Base-by-base conservation (phyloP, 1,139 yeast species). In the Yamadazyma pseudoaaseri region DNA sequence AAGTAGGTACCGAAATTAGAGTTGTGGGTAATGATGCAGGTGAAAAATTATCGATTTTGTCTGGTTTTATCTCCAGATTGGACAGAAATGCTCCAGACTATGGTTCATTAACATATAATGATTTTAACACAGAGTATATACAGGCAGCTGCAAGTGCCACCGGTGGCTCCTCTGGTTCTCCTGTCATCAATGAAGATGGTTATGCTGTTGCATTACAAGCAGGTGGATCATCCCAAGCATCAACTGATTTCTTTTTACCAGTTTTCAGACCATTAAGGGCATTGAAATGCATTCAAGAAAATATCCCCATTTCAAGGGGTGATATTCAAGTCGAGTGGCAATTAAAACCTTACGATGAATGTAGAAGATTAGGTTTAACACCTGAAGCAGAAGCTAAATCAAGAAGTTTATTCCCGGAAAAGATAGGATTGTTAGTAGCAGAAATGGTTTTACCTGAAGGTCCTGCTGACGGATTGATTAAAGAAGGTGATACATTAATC, bases 1-100 rank as follows among this genome's bases (percentile, higher is more conserved):
- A 76, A 49, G 87, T 90, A 14, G 97, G 97, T 23, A 80, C 89
- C 25, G 97, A 90, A 55, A 89, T 90, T 49, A 73, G 96, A 54
- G 96, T 90, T 22, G 90, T 89, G 29, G 97, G 97, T 67, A 90
- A 90, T 58, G 97, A 90, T 64, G 95, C 96, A 5, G 97, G 97
- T 52, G 97, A 90, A 57, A 89, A 89, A 58, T 67, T 90, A 36
- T 83, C 95, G 30, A 90, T 90, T 51, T 65, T 89, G 44, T 79
- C 95, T 2, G 97, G 97, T 21, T 86, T 89, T 56, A 89, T 90
- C 34, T 82, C 95, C 30, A 76, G 97, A 58, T 62, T 89, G 40
- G 97, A 90, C 60, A 79, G 97, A 67, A 87, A 89, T 55, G 95
- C 97, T 3, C 97, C 97, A 3, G 95, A 86, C 44, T 90, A 90